phyloP scores from a whole-genome alignment of 306 rosid genomes.

The Castanea mollissima region DNA sequence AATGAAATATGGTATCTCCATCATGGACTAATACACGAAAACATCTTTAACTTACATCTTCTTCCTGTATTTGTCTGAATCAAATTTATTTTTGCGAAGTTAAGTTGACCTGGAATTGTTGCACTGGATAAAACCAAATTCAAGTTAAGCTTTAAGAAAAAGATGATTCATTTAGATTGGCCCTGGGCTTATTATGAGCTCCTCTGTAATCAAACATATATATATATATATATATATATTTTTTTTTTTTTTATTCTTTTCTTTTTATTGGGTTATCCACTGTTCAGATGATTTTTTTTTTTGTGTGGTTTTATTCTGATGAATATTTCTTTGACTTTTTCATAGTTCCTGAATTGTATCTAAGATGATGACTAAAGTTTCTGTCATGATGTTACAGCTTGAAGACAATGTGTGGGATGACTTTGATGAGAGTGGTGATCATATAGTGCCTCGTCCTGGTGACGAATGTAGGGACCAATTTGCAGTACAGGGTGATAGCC shows the following conservation, averaged over 20 bases:
- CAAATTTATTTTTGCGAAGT: background rate
- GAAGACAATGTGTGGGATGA: constrained; percentile 60
- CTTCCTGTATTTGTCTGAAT: background rate
- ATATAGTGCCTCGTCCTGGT: constrained; percentile 45
- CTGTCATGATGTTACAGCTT: constrained; percentile 49
- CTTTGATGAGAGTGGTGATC: constrained; percentile 55
- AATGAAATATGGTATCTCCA: background rate
- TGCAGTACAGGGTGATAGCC: constrained; percentile 35
- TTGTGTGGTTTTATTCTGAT: background rate
- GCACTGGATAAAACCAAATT: too few relatives aligned
- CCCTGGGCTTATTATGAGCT: background rate
- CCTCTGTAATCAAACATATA: background rate
- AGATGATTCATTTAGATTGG: background rate
- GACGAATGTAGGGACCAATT: constrained; percentile 34
- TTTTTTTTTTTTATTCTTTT: too few relatives aligned
- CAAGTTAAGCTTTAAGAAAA: too few relatives aligned
- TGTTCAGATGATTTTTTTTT: background rate
- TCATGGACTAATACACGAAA: background rate
- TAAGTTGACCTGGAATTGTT: too few relatives aligned
- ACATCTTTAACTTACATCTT: background rate
- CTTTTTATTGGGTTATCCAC: background rate
- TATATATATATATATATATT: too few relatives aligned
- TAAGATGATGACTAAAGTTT: constrained; percentile 8
- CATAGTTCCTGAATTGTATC: background rate
- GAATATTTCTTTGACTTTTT: background rate